Evolutionary conservation across 306 rosid species (phyloP).

Genomic region (Fragaria vesca): DNA sequence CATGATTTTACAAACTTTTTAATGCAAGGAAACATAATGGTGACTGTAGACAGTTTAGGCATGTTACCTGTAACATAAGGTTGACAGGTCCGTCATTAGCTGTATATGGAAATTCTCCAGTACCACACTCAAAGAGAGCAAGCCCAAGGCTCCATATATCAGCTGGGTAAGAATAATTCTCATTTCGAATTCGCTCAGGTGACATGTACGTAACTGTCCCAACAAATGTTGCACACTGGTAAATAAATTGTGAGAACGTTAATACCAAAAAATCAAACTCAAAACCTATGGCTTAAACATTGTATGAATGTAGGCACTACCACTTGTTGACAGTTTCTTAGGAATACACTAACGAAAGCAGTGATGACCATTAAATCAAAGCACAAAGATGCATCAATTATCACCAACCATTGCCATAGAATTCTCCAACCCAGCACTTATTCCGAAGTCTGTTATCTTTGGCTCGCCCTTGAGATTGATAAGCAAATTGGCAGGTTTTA

Average conservation of each 20-base stretch:
- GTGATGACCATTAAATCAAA: background rate
- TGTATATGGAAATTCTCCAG: slow-evolving; percentile 96
- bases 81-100: slow-evolving; percentile 92
- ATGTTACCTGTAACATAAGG: slow-evolving; percentile 91
- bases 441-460: slow-evolving; percentile 91
- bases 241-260: slow-evolving; percentile 16
- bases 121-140: slow-evolving; percentile 93
- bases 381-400: background rate
- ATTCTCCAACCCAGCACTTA: slow-evolving; percentile 97
- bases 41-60: slow-evolving; percentile 8
- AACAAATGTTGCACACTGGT: slow-evolving; percentile 93
- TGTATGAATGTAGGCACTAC: background rate
- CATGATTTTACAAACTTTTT: background rate
- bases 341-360: background rate
- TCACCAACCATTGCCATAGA: slow-evolving; percentile 92
- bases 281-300: background rate
- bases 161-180: slow-evolving; percentile 95
- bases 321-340: background rate
- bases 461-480: slow-evolving; percentile 96
- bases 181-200: slow-evolving; percentile 95
- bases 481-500: slow-evolving; percentile 93
- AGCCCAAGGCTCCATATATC: slow-evolving; percentile 99
- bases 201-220: slow-evolving; percentile 98
- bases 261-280: background rate
- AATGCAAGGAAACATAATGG: background rate